phyloP scores from a whole-genome alignment of 2,329 filamentous ascomycete genomes.

The Fusarium chlamydosporum region DNA sequence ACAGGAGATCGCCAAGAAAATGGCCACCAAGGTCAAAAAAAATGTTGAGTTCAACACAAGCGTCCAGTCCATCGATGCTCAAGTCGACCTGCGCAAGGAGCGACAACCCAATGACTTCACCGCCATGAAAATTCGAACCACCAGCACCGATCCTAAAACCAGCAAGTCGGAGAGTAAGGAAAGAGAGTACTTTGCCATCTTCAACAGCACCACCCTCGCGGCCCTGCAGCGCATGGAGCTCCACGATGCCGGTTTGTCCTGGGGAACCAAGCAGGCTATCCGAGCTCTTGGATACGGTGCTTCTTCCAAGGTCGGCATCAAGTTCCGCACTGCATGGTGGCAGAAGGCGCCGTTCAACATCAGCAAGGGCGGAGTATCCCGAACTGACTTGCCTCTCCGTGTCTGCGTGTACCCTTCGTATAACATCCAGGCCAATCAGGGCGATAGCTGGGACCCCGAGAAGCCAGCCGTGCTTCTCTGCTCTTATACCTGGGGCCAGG shows the following conservation, averaged over 20 bases:
- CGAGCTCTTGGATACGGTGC: conserved; percentile 20
- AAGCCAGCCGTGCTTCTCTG: conserved; percentile 18
- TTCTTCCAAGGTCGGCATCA: conserved; percentile 21
- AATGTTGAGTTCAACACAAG: not conserved
- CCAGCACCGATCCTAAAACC: not conserved
- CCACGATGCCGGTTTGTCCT: not conserved
- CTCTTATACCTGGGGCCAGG: conserved; percentile 26
- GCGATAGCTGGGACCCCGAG: not conserved
- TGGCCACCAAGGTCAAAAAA: not conserved
- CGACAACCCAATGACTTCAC: not conserved
- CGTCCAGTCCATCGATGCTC: not conserved
- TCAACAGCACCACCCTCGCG: conserved; percentile 15
- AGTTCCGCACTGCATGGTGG: conserved; percentile 23
- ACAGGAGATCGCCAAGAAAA: conserved; percentile 18
- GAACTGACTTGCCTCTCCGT: not conserved
- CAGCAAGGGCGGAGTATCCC: conserved; percentile 4
- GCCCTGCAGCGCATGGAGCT: conserved; percentile 3
- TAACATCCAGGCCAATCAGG: conserved; percentile 9
- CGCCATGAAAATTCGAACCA: not conserved
- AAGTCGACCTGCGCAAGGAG: not conserved
- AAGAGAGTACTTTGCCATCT: conserved; percentile 14
- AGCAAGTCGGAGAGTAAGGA: not conserved
- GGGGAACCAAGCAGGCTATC: conserved; percentile 20
- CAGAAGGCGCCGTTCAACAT: conserved; percentile 13
- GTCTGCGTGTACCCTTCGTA: conserved; percentile 27